Evolutionary conservation across 495 filamentous ascomycete species (phyloP).

Genomic region (Extremus antarcticus): DNA sequence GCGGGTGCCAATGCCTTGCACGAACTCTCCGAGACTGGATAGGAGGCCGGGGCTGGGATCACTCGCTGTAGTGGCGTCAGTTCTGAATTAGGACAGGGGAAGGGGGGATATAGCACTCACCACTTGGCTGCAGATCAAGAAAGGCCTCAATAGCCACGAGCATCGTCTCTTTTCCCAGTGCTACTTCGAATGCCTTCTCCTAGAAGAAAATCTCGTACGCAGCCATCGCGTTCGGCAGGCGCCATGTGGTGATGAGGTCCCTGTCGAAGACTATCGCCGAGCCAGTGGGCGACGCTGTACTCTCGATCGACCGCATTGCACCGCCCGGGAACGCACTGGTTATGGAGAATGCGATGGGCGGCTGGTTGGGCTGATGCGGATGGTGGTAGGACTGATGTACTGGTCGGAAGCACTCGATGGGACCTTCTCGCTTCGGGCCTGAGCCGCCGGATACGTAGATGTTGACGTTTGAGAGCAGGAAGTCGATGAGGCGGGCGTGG

Average conservation of each 20-base stretch:
- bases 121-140: conserved; percentile 1
- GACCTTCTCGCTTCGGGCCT: background rate
- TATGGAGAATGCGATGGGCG: background rate
- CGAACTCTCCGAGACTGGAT: conserved; percentile 4
- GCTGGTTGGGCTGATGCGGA: background rate
- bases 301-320: background rate
- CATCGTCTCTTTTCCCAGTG: conserved; percentile 9
- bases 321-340: background rate
- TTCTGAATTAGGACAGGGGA: background rate
- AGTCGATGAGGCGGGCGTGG: background rate
- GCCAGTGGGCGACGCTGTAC: background rate
- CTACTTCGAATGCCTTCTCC: conserved; percentile 16
- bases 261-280: conserved; percentile 10
- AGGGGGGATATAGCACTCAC: background rate
- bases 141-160: conserved; percentile 13
- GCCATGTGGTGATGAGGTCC: conserved; percentile 12
- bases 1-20: conserved; percentile 2
- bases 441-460: conserved; percentile 9
- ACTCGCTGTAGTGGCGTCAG: background rate
- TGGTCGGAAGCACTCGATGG: conserved; percentile 6
- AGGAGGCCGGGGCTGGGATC: background rate
- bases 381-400: conserved; percentile 1
- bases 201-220: conserved; percentile 17
- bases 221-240: background rate
- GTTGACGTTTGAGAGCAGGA: conserved; percentile 4